Evolutionary conservation across 176 grass and related monocot genomes (phyloP).

Genomic region (Carex littledalei): DNA sequence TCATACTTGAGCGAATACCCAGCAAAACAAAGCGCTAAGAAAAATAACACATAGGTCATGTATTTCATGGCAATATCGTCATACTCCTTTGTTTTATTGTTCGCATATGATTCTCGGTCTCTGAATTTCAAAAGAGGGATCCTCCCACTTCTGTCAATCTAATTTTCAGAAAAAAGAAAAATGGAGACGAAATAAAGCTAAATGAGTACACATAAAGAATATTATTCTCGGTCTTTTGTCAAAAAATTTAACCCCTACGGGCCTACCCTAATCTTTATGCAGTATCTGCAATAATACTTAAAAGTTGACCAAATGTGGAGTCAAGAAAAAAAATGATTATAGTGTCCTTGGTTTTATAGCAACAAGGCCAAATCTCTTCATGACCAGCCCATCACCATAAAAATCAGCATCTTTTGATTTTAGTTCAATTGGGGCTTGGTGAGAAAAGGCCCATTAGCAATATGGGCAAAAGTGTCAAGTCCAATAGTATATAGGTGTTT

Average conservation of each 20-base stretch:
- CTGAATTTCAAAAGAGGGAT: constrained; percentile 78
- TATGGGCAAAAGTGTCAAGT: neutral
- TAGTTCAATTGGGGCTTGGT: neutral
- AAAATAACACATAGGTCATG: constrained; percentile 76
- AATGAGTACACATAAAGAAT: constrained; percentile 11
- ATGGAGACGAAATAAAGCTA: neutral
- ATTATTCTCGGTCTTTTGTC: neutral
- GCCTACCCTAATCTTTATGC: neutral
- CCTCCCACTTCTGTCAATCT: constrained; percentile 92
- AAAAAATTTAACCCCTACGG: neutral
- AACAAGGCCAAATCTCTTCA: neutral
- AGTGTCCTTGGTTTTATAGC: neutral
- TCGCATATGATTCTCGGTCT: constrained; percentile 84
- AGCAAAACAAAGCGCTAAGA: constrained; percentile 63
- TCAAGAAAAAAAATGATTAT: neutral
- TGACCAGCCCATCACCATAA: neutral
- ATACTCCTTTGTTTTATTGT: constrained; percentile 99
- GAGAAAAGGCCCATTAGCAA: neutral
- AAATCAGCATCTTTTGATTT: neutral
- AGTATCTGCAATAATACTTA: neutral
- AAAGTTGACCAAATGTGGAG: neutral
- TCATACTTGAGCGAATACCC: constrained; percentile 92
- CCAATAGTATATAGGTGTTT: neutral
- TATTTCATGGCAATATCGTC: constrained; percentile 98
- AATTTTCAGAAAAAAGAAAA: constrained; percentile 6